A percentile compares a stretch with the other conserved stretches of the same genome.
Conservation (phyloP, 1,284 basidiomycete genomes). For the Rhodotorula sp. region DNA sequence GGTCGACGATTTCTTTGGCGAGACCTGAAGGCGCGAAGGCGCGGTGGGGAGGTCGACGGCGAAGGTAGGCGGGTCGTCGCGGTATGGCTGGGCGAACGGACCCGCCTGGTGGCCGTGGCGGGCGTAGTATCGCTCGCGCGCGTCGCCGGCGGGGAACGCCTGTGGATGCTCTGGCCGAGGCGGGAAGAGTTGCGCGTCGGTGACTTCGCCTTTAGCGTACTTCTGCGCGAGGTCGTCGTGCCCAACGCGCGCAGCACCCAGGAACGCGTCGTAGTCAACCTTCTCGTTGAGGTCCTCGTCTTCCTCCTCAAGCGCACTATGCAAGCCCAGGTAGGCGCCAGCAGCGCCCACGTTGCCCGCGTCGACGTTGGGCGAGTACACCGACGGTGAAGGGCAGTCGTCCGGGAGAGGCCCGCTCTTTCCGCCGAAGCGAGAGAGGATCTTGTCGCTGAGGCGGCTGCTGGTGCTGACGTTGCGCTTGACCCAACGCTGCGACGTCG, state of each 20-base stretch:
- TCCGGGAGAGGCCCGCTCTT: background rate
- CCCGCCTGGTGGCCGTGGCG: background rate
- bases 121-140: slow-evolving; percentile 8
- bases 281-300: slow-evolving; percentile 18
- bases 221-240: slow-evolving; percentile 20
- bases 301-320: slow-evolving; percentile 19
- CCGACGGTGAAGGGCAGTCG: slow-evolving; percentile 15
- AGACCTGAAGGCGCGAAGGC: slow-evolving; percentile 31
- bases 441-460: slow-evolving; percentile 24
- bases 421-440: background rate
- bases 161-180: background rate
- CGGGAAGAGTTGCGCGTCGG: background rate
- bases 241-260: slow-evolving; percentile 28
- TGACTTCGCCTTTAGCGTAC: slow-evolving; percentile 23
- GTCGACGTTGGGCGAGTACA: slow-evolving; percentile 29
- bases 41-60: slow-evolving; percentile 29
- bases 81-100: background rate
- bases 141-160: background rate
- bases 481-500: background rate
- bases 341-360: background rate
- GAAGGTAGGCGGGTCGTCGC: slow-evolving; percentile 7
- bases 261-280: slow-evolving; percentile 29
- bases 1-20: slow-evolving; percentile 35
- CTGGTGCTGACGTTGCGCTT: slow-evolving; percentile 1
- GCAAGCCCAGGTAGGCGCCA: background rate